Evolutionary conservation across 441 rosid species (phyloP).

Genomic region (Populus tomentosa): DNA sequence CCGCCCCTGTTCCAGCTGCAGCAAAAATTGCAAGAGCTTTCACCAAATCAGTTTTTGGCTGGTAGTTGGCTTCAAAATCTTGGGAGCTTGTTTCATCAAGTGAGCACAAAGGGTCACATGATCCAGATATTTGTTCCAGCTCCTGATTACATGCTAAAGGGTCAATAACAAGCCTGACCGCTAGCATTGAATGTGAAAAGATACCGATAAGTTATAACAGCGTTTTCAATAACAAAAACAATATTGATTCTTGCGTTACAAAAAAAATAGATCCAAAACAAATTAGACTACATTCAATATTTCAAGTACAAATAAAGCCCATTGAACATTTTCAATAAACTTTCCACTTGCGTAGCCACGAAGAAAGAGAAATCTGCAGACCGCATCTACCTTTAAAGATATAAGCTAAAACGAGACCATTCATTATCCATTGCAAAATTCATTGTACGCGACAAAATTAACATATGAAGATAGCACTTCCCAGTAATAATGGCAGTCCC

Average conservation of each 20-base stretch:
- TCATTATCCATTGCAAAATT: neutral
- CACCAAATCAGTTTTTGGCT: constrained; percentile 75
- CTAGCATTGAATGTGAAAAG: neutral
- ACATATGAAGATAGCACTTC: neutral
- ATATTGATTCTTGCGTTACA: neutral
- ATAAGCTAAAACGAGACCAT: neutral
- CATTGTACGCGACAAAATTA: neutral
- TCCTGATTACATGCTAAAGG: constrained; percentile 44
- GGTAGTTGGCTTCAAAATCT: constrained; percentile 61
- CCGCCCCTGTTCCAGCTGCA: constrained; percentile 73
- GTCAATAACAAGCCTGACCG: constrained; percentile 12
- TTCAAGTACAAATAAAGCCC: neutral
- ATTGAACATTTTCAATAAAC: neutral
- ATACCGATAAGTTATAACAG: neutral
- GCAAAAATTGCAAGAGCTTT: constrained; percentile 74
- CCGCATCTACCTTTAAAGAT: neutral
- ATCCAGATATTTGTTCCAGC: constrained; percentile 43
- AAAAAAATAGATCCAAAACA: neutral
- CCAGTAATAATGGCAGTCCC: too few relatives aligned
- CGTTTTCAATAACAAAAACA: neutral
- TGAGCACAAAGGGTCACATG: constrained; percentile 86
- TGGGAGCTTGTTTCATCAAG: constrained; percentile 76
- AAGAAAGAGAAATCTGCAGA: neutral
- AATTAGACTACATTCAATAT: neutral
- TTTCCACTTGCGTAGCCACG: neutral